Evolutionary conservation across 495 filamentous ascomycete species (phyloP).

Genomic region (Hypoxylon subgilvum): DNA sequence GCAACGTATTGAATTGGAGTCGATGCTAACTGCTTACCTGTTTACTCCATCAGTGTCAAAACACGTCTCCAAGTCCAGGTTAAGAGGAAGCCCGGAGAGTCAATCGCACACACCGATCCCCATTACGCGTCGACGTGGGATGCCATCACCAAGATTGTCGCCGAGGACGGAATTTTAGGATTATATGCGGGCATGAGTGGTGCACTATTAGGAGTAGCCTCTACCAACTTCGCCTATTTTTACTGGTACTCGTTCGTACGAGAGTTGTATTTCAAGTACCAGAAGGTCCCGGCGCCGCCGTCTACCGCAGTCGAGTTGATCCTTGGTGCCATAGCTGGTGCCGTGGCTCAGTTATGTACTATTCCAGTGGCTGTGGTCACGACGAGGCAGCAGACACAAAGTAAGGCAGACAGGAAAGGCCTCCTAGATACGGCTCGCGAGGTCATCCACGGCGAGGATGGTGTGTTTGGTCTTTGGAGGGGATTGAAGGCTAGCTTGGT

Average conservation of each 20-base stretch:
- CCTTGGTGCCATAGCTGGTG: conserved; percentile 86
- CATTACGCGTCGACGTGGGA: conserved; percentile 89
- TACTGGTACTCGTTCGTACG: conserved; percentile 98
- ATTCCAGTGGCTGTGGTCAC: conserved; percentile 96
- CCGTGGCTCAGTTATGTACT: conserved; percentile 92
- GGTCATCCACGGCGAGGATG: conserved; percentile 89
- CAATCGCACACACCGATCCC: conserved; percentile 51
- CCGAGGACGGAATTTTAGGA: conserved; percentile 79
- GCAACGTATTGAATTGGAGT: background rate
- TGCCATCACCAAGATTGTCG: conserved; percentile 83
- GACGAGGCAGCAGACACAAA: conserved; percentile 92
- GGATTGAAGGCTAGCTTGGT: conserved; percentile 96
- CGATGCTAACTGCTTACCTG: conserved; percentile 23
- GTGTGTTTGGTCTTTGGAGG: conserved; percentile 87
- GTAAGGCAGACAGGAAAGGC: conserved; percentile 81
- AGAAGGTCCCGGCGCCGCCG: conserved; percentile 66
- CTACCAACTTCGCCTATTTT: conserved; percentile 99
- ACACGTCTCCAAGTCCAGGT: conserved; percentile 97
- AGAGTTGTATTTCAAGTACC: conserved; percentile 75
- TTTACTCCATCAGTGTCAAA: conserved; percentile 70
- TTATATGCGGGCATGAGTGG: conserved; percentile 90
- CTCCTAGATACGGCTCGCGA: conserved; percentile 87
- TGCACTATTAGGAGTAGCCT: conserved; percentile 87
- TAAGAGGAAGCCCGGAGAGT: conserved; percentile 63
- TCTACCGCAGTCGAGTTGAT: conserved; percentile 85